A percentile compares a stretch with the other conserved stretches of the same genome.
These are phyloP conservation scores for Porphyra umbilicalis DNA, from an alignment of 31 red algal genomes.

Conservation along the genomic window DNA sequence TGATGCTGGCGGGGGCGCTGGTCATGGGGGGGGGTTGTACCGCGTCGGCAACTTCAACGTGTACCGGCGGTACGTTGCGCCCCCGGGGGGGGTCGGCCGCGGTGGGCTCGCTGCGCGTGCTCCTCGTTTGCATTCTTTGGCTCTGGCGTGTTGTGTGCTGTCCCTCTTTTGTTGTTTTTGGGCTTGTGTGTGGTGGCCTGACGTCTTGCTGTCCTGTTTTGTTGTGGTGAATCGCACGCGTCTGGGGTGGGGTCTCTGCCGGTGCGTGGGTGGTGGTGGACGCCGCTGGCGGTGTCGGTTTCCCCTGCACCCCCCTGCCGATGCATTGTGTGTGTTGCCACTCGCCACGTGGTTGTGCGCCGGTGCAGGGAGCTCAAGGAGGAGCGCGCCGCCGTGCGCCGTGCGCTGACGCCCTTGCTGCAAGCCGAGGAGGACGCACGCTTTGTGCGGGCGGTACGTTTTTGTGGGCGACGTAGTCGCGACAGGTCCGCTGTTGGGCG, in stretches of 20 bases:
- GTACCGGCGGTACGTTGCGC: constrained; percentile 49
- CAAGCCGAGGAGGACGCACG: constrained; percentile 82
- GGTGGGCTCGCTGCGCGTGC: no score
- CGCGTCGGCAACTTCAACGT: constrained; percentile 74
- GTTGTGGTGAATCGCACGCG: constrained; percentile 2
- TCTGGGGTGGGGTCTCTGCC: no score
- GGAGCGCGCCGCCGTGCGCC: constrained; percentile 68
- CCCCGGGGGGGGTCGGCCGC: no score
- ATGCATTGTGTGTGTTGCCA: no score
- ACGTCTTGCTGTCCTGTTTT: not conserved
- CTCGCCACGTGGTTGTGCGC: no score
- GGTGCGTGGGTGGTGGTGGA: no score
- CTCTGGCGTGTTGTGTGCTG: no score
- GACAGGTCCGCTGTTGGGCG: no score
- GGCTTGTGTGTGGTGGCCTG: not conserved
- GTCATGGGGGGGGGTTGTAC: constrained; percentile 69
- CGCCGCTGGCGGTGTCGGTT: no score
- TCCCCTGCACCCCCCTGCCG: no score
- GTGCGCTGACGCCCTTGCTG: constrained; percentile 65
- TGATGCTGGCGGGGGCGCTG: constrained; percentile 52
- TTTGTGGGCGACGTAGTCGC: no score
- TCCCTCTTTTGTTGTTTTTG: not conserved
- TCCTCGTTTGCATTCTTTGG: no score
- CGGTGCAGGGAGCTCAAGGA: constrained; percentile 39
- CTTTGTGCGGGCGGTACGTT: constrained; percentile 56